Percentiles rank a stretch among this genome's conserved stretches.
These are phyloP conservation scores for Cordyceps fumosorosea DNA, from an alignment of 2,329 filamentous ascomycete species.

Conservation along the genomic window DNA sequence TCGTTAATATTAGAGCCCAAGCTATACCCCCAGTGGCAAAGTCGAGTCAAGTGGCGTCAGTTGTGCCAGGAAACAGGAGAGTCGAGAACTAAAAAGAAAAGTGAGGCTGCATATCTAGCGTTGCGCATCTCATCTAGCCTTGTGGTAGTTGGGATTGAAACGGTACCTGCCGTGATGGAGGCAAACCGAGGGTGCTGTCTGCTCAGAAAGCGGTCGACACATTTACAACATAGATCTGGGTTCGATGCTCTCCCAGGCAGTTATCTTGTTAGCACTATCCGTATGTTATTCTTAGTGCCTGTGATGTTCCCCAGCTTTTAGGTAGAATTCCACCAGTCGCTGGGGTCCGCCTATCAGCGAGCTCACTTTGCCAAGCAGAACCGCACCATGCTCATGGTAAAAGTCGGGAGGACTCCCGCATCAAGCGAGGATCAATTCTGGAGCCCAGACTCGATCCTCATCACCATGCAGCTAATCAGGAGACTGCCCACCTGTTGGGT, in stretches of 20 bases:
- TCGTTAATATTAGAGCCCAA: background rate
- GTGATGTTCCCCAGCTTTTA: background rate
- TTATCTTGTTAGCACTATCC: too few relatives aligned
- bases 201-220: too few relatives aligned
- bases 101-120: background rate
- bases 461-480: background rate
- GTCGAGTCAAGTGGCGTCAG: slow-evolving; percentile 2
- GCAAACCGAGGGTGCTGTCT: background rate
- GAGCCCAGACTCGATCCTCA: background rate
- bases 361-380: background rate
- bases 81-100: background rate
- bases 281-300: too few relatives aligned
- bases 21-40: slow-evolving; percentile 4
- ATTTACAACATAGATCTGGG: too few relatives aligned
- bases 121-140: background rate
- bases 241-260: background rate
- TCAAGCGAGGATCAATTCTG: background rate
- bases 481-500: background rate
- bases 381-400: background rate
- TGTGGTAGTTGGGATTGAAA: background rate
- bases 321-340: background rate
- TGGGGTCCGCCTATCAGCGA: background rate
- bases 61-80: background rate
- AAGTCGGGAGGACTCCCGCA: slow-evolving; percentile 2
- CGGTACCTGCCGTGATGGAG: background rate